These are phyloP conservation scores for Hibiscus tridactylites DNA, from an alignment of 345 rosid genomes.

Conservation along the genomic window DNA sequence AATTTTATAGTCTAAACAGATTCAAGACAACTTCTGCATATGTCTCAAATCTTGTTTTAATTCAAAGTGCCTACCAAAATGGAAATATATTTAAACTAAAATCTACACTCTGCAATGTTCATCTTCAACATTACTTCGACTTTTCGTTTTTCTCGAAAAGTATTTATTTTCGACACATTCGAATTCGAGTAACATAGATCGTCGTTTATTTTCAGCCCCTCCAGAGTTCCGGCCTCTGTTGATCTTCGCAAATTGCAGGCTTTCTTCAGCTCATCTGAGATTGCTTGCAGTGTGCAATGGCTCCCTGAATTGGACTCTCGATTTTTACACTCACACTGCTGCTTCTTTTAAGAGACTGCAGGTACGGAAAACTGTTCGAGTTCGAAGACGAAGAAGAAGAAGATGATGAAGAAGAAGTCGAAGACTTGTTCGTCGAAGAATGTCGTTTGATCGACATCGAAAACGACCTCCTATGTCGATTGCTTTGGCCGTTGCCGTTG, in stretches of 20 bases:
- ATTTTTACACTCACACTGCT: conserved; percentile 45
- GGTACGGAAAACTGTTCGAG: conserved; percentile 26
- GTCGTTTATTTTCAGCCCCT: conserved; percentile 32
- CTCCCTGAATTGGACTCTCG: conserved; percentile 84
- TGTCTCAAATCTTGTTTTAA: neutral
- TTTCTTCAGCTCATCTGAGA: conserved; percentile 38
- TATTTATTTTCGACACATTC: neutral
- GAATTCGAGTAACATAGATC: neutral
- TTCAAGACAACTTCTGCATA: neutral
- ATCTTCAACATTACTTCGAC: neutral
- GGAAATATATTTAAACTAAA: conserved; percentile 6
- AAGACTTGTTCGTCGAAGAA: conserved; percentile 35
- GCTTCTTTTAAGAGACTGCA: conserved; percentile 53
- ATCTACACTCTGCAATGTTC: neutral
- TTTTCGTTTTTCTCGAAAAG: neutral
- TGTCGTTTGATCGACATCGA: conserved; percentile 54
- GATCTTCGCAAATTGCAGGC: conserved; percentile 41
- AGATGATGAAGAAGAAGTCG: conserved; percentile 27
- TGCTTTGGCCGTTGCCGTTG: conserved; percentile 13
- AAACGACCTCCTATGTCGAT: conserved; percentile 69
- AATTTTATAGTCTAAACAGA: conserved; percentile 11
- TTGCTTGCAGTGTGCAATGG: conserved; percentile 84
- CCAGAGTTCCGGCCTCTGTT: conserved; percentile 45
- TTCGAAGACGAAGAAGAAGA: conserved; percentile 35
- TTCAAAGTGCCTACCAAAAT: conserved; percentile 6